Percentiles rank a stretch among this genome's conserved stretches.
Evolutionary conservation across 2,329 filamentous ascomycete species (phyloP).

Genomic region (Fusarium tjaetaba): DNA sequence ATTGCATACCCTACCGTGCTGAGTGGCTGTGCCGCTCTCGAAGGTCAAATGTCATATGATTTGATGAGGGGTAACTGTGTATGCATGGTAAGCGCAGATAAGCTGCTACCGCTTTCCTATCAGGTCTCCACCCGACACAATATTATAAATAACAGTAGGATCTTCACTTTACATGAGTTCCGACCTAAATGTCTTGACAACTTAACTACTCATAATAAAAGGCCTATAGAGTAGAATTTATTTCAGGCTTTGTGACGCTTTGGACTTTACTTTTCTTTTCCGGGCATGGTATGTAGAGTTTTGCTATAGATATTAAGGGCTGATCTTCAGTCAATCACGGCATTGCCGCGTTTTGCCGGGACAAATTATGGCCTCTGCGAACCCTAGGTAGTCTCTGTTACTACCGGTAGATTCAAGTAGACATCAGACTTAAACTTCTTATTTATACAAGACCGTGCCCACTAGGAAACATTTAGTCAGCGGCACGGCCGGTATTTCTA

Average conservation of each 20-base stretch:
- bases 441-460: background rate
- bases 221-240: too few species aligned
- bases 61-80: background rate
- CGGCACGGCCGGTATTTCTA: background rate
- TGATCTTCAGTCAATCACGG: background rate
- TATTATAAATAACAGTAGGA: background rate
- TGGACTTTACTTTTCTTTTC: background rate
- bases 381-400: too few species aligned
- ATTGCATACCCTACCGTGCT: fast-evolving
- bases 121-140: too few species aligned
- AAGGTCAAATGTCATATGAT: fast-evolving
- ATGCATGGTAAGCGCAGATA: background rate
- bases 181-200: too few species aligned
- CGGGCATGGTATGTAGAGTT: fast-evolving
- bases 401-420: too few species aligned
- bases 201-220: too few species aligned
- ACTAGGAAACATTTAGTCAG: background rate
- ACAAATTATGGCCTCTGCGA: background rate
- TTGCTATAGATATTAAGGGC: fast-evolving
- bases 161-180: too few species aligned
- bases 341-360: background rate
- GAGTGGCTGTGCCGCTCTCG: background rate
- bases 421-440: too few species aligned
- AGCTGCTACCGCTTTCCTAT: background rate
- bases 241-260: background rate